Conservation (phyloP, 805 yeast species). For the Candida nitratophila region DNA sequence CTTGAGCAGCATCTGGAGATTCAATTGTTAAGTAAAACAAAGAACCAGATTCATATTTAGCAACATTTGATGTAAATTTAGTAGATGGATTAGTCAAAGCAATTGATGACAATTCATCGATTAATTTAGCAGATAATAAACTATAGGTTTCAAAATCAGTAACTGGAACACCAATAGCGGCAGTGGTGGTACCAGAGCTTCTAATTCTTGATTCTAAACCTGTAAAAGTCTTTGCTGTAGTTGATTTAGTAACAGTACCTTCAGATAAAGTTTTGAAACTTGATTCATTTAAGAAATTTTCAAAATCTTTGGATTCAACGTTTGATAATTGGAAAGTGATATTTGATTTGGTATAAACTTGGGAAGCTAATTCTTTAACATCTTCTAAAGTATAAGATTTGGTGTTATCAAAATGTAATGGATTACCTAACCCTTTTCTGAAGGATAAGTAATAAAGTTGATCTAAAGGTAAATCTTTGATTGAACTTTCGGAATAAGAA, state of each 20-base stretch:
- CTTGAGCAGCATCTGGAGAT: slow-evolving; percentile 51
- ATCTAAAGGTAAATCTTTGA: slow-evolving; percentile 62
- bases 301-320: slow-evolving; percentile 64
- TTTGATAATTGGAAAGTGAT: slow-evolving; percentile 68
- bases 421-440: slow-evolving; percentile 83
- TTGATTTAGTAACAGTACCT: slow-evolving; percentile 43
- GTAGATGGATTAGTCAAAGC: slow-evolving; percentile 39
- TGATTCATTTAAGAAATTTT: slow-evolving; percentile 58
- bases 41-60: slow-evolving; percentile 71
- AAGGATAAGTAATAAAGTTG: slow-evolving; percentile 73
- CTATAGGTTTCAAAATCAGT: slow-evolving; percentile 61
- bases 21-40: slow-evolving; percentile 66
- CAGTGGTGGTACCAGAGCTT: slow-evolving; percentile 57
- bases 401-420: slow-evolving; percentile 66
- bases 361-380: slow-evolving; percentile 56
- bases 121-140: slow-evolving; percentile 60
- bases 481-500: slow-evolving; percentile 43
- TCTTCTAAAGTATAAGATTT: slow-evolving; percentile 53
- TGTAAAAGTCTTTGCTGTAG: slow-evolving; percentile 32
- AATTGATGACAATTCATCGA: slow-evolving; percentile 9
- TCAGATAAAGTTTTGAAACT: slow-evolving; percentile 55
- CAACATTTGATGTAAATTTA: slow-evolving; percentile 42
- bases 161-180: slow-evolving; percentile 78
- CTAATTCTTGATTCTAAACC: slow-evolving; percentile 70
- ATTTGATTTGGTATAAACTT: slow-evolving; percentile 64